phyloP scores from a whole-genome alignment of 2,329 filamentous ascomycete species.

The Penicillium sp. region DNA sequence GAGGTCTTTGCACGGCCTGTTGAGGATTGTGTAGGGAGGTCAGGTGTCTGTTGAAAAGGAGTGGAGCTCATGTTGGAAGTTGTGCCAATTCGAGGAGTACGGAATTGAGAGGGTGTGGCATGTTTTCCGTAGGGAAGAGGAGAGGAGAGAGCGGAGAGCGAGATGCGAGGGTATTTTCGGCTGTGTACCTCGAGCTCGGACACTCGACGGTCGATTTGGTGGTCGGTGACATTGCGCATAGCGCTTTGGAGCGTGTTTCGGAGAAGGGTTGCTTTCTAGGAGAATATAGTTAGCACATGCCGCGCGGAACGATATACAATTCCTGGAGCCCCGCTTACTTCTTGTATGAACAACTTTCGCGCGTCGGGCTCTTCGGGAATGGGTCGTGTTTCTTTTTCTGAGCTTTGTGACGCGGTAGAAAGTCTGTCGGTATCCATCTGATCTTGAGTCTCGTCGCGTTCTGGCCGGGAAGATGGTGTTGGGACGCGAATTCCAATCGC shows the following conservation, averaged over 20 bases:
- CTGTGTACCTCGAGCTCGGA: constrained; percentile 41
- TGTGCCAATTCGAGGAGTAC: constrained; percentile 20
- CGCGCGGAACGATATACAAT: not conserved
- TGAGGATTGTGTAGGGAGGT: constrained; percentile 19
- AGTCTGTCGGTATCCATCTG: constrained; percentile 10
- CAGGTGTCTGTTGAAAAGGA: constrained; percentile 20
- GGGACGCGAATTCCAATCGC: constrained; percentile 17
- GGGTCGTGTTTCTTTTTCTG: constrained; percentile 12
- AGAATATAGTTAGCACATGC: constrained; percentile 11
- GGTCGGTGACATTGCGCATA: constrained; percentile 37
- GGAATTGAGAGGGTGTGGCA: constrained; percentile 19
- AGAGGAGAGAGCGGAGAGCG: constrained; percentile 20
- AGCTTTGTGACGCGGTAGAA: constrained; percentile 8
- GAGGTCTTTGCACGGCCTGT: constrained; percentile 11
- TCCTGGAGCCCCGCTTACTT: constrained; percentile 27
- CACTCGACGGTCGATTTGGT: constrained; percentile 39
- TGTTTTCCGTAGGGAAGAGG: constrained; percentile 16
- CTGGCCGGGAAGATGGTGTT: constrained; percentile 18
- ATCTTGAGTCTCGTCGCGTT: constrained; percentile 13
- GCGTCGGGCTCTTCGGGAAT: constrained; percentile 35
- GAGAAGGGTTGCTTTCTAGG: constrained; percentile 40
- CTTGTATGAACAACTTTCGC: constrained; percentile 39
- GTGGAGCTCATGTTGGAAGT: constrained; percentile 14
- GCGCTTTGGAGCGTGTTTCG: constrained; percentile 38
- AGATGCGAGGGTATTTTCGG: constrained; percentile 32